Percentiles rank a stretch among this genome's conserved stretches.
These are phyloP conservation scores for Acanthochlamys bracteata DNA, from an alignment of 106 monocot species.

Conservation along the genomic window DNA sequence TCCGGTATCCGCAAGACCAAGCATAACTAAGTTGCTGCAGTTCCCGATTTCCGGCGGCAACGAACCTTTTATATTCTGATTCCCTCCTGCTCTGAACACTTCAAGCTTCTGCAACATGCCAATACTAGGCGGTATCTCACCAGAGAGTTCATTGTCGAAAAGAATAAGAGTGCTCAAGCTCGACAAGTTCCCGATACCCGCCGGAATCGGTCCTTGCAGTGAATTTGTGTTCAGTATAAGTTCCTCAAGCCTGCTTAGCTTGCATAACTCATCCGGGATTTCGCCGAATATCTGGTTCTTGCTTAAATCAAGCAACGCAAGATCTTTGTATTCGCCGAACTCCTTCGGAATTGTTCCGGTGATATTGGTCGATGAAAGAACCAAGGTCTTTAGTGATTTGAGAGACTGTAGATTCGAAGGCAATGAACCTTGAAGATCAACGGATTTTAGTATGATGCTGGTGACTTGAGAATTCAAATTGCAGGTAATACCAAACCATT, in stretches of 20 bases:
- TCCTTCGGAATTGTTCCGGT: constrained; percentile 65
- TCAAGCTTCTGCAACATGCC: constrained; percentile 56
- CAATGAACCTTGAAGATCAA: constrained; percentile 52
- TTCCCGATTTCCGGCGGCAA: constrained; percentile 78
- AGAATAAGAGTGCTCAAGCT: constrained; percentile 49
- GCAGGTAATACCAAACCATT: constrained; percentile 74
- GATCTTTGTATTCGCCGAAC: constrained; percentile 34
- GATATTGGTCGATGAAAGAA: constrained; percentile 72
- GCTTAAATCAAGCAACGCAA: constrained; percentile 60
- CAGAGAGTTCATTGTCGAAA: constrained; percentile 68
- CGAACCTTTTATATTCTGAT: constrained; percentile 60
- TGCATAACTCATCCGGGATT: constrained; percentile 61
- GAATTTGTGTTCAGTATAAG: constrained; percentile 64
- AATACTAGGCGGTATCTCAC: constrained; percentile 56
- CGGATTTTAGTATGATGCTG: constrained; percentile 29
- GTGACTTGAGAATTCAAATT: constrained; percentile 33
- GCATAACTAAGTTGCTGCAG: constrained; percentile 41
- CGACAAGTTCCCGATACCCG: constrained; percentile 51
- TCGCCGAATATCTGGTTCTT: constrained; percentile 69
- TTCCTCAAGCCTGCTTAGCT: constrained; percentile 42
- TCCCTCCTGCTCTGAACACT: constrained; percentile 72
- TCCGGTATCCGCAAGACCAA: constrained; percentile 83
- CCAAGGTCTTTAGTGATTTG: constrained; percentile 40
- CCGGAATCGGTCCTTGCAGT: constrained; percentile 61
- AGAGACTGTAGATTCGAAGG: constrained; percentile 56